Evolutionary conservation across 495 filamentous ascomycete genomes (phyloP), one percentile per base, ranked within the genome.

Genomic region (Penicillium canescens): DNA sequence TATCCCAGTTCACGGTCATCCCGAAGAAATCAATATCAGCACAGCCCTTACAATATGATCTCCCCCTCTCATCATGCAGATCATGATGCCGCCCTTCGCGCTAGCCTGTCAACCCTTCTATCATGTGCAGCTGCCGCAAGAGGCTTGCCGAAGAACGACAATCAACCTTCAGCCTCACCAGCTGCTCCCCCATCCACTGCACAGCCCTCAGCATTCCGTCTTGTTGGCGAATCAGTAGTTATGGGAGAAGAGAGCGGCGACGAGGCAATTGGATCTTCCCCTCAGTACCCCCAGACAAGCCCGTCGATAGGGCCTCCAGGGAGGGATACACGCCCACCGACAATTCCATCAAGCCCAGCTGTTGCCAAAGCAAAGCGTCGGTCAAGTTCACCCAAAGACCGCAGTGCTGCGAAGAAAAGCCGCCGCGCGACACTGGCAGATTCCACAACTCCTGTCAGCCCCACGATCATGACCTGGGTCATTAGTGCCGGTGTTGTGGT

Each of bases 401-500:
- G 77, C 6, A 67, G 74, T 20, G 59, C 74, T 7, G 75, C 72
- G 10, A 87, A 82, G 66, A 88, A 86, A 74, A 82, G 81, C 65
- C 73, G 73, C 33, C 69, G 69, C 12, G 57, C 63, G 13, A 75
- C 56, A 31, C 54, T 68, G 39, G 46, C 60, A 7, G 68, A 73
- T 13, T 60, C 68, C 3, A 45, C 55, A 2, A 39, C 62, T 0
- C 54, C 65, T 4, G 59, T 58, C 43, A 74, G 65, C 49, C 91
- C 91, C 0, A 92, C 91, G 0, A 70, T 96, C 7, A 78, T 97
- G 66, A 96, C 92, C 0, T 96, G 95, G 89, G 88, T 95, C 3
- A 82, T 97, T 35, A 89, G 86, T 37, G 94, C 94, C 0, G 93
- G 94, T 1, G 92, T 96, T 4, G 89, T 98, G 6, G 89, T 98